Conservation (phyloP, 768 basidiomycete genomes). For the Tulasnella sp. region DNA sequence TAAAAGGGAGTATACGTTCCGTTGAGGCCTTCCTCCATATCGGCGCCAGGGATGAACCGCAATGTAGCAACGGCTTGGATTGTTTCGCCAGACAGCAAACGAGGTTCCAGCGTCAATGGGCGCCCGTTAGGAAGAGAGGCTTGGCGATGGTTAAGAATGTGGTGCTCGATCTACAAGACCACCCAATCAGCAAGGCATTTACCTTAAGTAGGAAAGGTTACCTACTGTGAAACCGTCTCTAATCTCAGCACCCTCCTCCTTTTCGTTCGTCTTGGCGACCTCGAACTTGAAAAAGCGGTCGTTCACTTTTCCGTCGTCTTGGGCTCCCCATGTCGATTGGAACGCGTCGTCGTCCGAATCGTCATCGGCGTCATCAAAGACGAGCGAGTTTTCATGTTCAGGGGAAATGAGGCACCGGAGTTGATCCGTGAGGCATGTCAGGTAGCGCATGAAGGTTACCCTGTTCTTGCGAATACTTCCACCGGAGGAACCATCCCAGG, state of each 20-base stretch:
- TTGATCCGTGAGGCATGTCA: slow-evolving; percentile 64
- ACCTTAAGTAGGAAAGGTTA: too few species aligned
- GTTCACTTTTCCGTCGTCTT: slow-evolving; percentile 44
- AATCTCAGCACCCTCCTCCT: slow-evolving; percentile 43
- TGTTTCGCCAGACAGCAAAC: neutral
- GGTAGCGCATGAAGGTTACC: slow-evolving; percentile 65
- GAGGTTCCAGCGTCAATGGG: neutral
- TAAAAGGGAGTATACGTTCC: neutral
- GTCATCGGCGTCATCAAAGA: slow-evolving; percentile 38
- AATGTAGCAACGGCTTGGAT: neutral
- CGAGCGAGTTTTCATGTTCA: slow-evolving; percentile 51
- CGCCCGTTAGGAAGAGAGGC: neutral
- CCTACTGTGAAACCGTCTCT: slow-evolving; percentile 55
- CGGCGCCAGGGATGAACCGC: neutral
- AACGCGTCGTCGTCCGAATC: slow-evolving; percentile 41
- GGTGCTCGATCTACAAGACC: neutral
- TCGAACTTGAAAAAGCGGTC: slow-evolving; percentile 42
- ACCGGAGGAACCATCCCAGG: slow-evolving; percentile 55
- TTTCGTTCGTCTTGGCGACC: slow-evolving; percentile 22
- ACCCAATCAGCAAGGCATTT: too few species aligned
- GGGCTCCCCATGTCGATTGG: slow-evolving; percentile 19
- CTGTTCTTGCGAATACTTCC: slow-evolving; percentile 56
- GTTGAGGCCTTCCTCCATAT: neutral
- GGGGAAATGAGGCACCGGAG: slow-evolving; percentile 55
- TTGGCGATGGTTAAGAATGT: neutral